Base-by-base conservation (phyloP, 148 eudicot species). In the Spergularia bocconei region DNA sequence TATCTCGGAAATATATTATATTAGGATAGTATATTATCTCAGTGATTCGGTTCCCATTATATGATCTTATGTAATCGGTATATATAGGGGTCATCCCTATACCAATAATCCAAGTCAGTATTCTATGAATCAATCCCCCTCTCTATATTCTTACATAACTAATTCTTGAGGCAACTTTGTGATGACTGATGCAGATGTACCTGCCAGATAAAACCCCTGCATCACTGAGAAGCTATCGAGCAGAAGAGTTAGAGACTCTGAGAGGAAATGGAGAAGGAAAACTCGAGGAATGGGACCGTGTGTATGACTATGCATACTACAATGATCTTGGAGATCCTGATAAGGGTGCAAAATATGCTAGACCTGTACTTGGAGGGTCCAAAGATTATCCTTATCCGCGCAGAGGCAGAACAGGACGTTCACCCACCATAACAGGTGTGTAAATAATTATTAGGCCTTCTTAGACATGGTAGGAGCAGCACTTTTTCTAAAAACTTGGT, bases 241-340 rank as follows among this genome's bases (percentile, higher is more conserved):
- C 87, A 73, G 93, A 89, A 56, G 98, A 93, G 75, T 61, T 93
- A 15, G 78, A 71, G 81, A 79, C 59, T n/a, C 68, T 93, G 51
- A 83, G 92, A 79, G 98, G 98, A 70, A 86, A 60, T 73, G 97
- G 97, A 79, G 82, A 74, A 44, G 93, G 87, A 53, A 77, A 88
- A 77, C 88, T 86, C 6, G 84, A 93, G 75, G 94, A 93, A 79
- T 93, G 97, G 98, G 97, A 93, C 44, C 87, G 98, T 17, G 88
- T 93, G 4, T 93, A 93, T 76, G 98, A 93, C 83, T 93, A 89
- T 69, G 98, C 88, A 23, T 65, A 61, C 70, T 93, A 93, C 75
- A 89, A 93, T 76, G 98, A 93, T 80, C 81, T 86, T 59, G 90
- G 93, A 38, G 89, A 87, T 57, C 93, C 98, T 0, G 93, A 89